Conservation (phyloP, 495 filamentous ascomycete genomes). For the Friedmanniomyces endolithicus region DNA sequence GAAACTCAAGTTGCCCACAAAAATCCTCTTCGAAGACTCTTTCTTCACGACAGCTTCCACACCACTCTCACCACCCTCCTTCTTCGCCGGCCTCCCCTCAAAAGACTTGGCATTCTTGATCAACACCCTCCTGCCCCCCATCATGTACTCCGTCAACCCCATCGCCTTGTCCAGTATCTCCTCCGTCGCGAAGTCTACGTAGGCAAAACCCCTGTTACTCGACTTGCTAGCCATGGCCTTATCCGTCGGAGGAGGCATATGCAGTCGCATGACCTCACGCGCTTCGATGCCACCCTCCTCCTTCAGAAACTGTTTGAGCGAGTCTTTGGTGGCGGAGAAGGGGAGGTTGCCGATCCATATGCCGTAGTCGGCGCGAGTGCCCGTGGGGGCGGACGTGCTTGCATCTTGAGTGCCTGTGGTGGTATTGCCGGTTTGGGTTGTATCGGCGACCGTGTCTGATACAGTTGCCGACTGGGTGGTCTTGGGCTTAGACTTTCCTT, state of each 20-base stretch:
- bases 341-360: constrained; percentile 94
- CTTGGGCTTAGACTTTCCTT: constrained; percentile 7
- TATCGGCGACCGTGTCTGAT: neutral
- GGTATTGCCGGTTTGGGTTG: constrained; percentile 22
- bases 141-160: constrained; percentile 63
- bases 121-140: constrained; percentile 62
- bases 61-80: constrained; percentile 25
- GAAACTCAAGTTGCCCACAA: constrained; percentile 85
- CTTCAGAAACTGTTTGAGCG: constrained; percentile 65
- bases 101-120: constrained; percentile 87
- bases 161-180: constrained; percentile 59
- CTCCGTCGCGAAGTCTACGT: constrained; percentile 73
- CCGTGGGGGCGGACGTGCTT: constrained; percentile 20
- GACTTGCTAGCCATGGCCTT: constrained; percentile 20
- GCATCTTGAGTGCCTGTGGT: constrained; percentile 24
- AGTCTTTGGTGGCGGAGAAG: constrained; percentile 59
- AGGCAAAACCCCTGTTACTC: constrained; percentile 84
- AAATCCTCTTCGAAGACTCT: constrained; percentile 64
- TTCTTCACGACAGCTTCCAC: constrained; percentile 29
- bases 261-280: constrained; percentile 63
- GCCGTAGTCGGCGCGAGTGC: constrained; percentile 52
- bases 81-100: constrained; percentile 56
- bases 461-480: constrained; percentile 1
- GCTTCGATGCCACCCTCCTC: constrained; percentile 54
- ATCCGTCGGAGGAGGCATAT: constrained; percentile 49